Percentiles rank a stretch among this genome's conserved stretches.
phyloP scores from a whole-genome alignment of 139 green algal genomes.

The Trebouxia sp. region DNA sequence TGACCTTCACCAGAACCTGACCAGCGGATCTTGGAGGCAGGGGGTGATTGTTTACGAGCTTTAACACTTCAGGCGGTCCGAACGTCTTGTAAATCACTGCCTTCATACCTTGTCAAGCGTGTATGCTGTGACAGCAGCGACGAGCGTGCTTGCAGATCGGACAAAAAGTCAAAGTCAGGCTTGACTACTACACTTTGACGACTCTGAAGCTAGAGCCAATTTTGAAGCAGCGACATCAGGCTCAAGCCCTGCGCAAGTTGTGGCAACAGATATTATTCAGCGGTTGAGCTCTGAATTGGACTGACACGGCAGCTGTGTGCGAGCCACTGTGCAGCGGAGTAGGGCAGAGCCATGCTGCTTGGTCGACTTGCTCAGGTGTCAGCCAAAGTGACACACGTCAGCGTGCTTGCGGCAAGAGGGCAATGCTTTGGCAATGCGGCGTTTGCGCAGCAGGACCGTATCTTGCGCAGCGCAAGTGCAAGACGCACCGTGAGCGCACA shows the following conservation, averaged over 20 bases:
- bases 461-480: background rate
- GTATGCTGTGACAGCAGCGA: background rate
- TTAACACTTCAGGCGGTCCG: background rate
- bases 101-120: background rate
- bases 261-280: no score
- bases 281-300: no score
- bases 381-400: background rate
- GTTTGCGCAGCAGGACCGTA: background rate
- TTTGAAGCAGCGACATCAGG: no score
- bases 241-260: no score
- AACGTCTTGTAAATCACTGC: background rate
- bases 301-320: no score
- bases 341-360: background rate
- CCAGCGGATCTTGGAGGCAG: constrained; percentile 1
- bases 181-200: no score
- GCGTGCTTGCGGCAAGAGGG: no score
- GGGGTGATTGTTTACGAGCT: constrained; percentile 14
- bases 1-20: background rate
- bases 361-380: background rate
- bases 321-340: no score
- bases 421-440: no score
- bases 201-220: no score
- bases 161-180: no score
- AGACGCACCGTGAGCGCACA: background rate
- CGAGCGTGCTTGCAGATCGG: no score